Evolutionary conservation across 495 filamentous ascomycete genomes (phyloP).

Genomic region (Jackrogersella multiformis): DNA sequence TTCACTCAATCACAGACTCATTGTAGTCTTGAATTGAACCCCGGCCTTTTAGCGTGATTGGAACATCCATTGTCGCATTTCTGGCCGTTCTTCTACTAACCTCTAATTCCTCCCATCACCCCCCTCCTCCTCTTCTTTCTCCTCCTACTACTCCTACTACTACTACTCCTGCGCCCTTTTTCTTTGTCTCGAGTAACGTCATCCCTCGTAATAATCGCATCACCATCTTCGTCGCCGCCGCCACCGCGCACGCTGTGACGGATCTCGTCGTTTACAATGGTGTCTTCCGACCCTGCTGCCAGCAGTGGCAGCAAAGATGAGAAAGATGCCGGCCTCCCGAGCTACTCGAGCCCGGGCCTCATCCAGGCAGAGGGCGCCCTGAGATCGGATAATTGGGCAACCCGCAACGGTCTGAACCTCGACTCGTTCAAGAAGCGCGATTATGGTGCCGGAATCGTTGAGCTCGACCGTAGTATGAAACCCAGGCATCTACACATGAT

Average conservation of each 20-base stretch:
- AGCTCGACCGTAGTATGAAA: conserved; percentile 69
- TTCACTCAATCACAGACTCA: conserved; percentile 12
- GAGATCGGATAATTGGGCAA: conserved; percentile 53
- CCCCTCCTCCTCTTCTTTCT: not conserved
- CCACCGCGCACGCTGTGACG: conserved; percentile 21
- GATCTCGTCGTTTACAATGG: conserved; percentile 37
- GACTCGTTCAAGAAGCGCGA: conserved; percentile 60
- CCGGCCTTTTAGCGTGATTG: conserved; percentile 11
- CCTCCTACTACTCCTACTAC: too few relatives aligned
- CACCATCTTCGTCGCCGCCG: not conserved
- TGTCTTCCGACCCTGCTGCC: conserved; percentile 43
- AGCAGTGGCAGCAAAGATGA: conserved; percentile 44
- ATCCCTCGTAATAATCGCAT: conserved; percentile 5
- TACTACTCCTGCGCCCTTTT: too few relatives aligned
- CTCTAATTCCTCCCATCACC: not conserved
- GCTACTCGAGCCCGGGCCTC: conserved; percentile 22
- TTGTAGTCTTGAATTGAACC: conserved; percentile 17
- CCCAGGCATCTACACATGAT: conserved; percentile 79
- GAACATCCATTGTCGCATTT: conserved; percentile 12
- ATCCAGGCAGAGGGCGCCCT: conserved; percentile 12
- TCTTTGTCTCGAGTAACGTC: too few relatives aligned
- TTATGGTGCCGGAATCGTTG: conserved; percentile 47
- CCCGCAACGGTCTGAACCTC: conserved; percentile 61
- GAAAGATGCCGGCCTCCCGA: conserved; percentile 38
- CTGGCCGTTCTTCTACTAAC: not conserved